These are phyloP conservation scores for Sophora flavescens DNA, from an alignment of 306 rosid genomes.

Conservation along the genomic window DNA sequence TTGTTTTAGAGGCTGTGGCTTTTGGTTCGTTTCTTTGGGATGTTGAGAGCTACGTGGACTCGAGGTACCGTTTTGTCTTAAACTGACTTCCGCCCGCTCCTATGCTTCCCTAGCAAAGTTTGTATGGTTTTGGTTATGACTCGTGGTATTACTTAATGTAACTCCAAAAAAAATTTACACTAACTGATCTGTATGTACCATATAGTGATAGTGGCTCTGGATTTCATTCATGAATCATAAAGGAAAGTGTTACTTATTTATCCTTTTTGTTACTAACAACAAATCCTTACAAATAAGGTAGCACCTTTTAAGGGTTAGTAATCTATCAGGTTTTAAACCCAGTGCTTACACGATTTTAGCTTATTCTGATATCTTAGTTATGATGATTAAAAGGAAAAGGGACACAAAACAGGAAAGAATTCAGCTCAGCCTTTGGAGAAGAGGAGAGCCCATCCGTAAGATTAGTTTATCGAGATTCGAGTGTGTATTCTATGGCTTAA, in stretches of 20 bases:
- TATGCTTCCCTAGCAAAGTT: constrained; percentile 27
- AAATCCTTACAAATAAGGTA: constrained; percentile 8
- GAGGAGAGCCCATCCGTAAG: too few relatives aligned
- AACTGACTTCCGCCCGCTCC: constrained; percentile 51
- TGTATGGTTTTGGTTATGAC: constrained; percentile 39
- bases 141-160: constrained; percentile 40
- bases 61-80: constrained; percentile 85
- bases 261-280: background rate
- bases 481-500: background rate
- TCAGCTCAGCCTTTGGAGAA: too few relatives aligned
- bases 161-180: constrained; percentile 29
- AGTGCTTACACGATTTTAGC: background rate
- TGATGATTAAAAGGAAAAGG: too few relatives aligned
- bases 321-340: background rate
- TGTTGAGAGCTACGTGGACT: constrained; percentile 91
- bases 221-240: background rate
- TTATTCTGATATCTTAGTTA: too few relatives aligned
- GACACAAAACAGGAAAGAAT: too few relatives aligned
- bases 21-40: constrained; percentile 97
- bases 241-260: background rate
- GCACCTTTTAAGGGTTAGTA: background rate
- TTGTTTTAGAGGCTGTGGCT: constrained; percentile 90
- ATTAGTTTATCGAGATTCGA: too few relatives aligned
- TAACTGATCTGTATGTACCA: constrained; percentile 52
- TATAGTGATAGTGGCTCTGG: constrained; percentile 30